These are phyloP conservation scores for Prunus kanzakura DNA, from an alignment of 306 rosid species.

Conservation along the genomic window DNA sequence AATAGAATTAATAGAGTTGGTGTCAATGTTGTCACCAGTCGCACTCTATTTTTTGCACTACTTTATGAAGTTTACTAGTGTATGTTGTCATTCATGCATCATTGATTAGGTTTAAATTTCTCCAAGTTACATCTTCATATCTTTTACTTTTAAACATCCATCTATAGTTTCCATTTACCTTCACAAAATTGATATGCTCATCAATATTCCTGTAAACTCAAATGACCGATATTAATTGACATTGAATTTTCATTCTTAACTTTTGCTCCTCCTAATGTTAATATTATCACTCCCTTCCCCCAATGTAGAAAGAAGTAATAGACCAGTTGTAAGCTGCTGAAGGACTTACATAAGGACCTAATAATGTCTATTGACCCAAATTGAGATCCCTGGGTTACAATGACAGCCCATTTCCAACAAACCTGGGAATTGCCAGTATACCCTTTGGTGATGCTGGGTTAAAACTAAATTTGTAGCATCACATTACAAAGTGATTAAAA, in stretches of 20 bases:
- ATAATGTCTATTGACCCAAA: neutral
- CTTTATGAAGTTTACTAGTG: neutral
- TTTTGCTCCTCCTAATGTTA: neutral
- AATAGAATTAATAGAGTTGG: neutral
- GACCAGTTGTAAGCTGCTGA: neutral
- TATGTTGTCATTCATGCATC: neutral
- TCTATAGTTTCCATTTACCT: neutral
- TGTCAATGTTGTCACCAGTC: neutral
- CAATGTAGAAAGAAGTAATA: neutral
- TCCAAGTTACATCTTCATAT: neutral
- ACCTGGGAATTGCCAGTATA: neutral
- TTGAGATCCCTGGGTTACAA: neutral
- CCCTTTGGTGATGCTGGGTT: neutral
- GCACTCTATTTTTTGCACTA: neutral
- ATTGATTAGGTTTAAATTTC: neutral
- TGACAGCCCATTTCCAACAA: neutral
- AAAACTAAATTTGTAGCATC: neutral
- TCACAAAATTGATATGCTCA: neutral
- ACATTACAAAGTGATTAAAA: neutral
- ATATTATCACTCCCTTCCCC: neutral
- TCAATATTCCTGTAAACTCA: neutral
- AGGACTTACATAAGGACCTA: neutral
- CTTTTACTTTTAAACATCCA: neutral
- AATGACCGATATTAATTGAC: neutral
- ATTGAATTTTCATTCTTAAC: neutral